Base-by-base conservation (phyloP, 306 rosid species). In the Dalbergia oliveri region DNA sequence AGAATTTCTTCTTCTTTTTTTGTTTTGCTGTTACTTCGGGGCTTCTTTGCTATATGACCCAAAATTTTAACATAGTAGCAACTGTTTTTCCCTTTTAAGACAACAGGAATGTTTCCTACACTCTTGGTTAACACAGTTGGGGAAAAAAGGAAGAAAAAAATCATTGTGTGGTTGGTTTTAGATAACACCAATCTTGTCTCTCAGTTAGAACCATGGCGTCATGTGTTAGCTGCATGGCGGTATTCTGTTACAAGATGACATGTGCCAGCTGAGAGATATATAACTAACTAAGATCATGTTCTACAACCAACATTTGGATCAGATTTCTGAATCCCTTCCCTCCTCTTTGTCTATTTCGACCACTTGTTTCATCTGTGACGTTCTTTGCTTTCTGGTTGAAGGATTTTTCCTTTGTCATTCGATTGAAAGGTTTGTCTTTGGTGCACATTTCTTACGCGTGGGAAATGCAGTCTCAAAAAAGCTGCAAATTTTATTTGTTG, bases 221-320 rank as follows among this genome's bases (percentile, higher is more conserved):
- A 69, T 45, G 11, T 69, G 3, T 26, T 45, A 8, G 50, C n/a
- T 53, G 11, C 62, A 8, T 57, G 33, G 62, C 8, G 39, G 15
- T 61, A 6, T 54, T 54, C 43, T 31, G 66, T 61, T 61, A 14
- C 57, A 69, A 15, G 74, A 11, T 69, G 60, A 69, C 74, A 47
- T 47, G 26, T 70, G 10, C 5, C 61, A 31, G 5, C 47, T 43
- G 11, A 43, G 47, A 43, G 10, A 43, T 43, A 43, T 7, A 43
- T 43, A 43, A 9, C 47, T 8, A 43, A 43, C 9, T 43, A 75
- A 60, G 45, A 44, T 11, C 12, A 3, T 44, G 18, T 49, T 39
- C 57, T 76, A 8, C 51, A 57, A 47, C 70, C 4, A 35, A 31
- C 50, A 21, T 18, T 23, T 23, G 65, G 14, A 60, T 60, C 35